Evolutionary conservation across 306 rosid species (phyloP), one percentile per base, ranked within the genome.

Genomic region (Casuarina equisetifolia): DNA sequence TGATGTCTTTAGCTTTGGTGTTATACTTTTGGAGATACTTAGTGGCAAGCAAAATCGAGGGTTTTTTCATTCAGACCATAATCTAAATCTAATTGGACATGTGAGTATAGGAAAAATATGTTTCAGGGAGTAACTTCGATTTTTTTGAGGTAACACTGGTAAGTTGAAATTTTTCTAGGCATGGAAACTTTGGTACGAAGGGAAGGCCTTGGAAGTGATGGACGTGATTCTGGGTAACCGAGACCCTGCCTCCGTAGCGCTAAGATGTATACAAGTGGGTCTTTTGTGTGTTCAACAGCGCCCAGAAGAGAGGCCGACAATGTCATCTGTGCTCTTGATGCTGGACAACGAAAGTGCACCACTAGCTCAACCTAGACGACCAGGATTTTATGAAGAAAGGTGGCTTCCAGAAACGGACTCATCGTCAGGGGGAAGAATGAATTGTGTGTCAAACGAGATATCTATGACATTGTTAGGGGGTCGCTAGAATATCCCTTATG

Each of bases 101-200:
- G 85, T 85, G 77, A 81, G 88, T 74, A 55, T 25, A 70, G 51
- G 73, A 12, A 48, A 69, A 84, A 63, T 11, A 19, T 8, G 6
- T 20, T 52, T 62, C 68, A 70, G 43, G 19, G 74, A 69, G 45
- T 76, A 44, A 73, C 13, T 55, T 71, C 35, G 70, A 70, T 32
- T 17, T 15, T 70, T 50, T 59, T 45, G 12, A 48, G 16, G 25
- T 58, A 12, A 57, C 35, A 43, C 4, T 11, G 48, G 50, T 25
- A 32, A 42, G 9, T 54, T 3, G 58, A 8, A 54, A 74, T 78
- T 57, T 13, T 82, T 72, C 38, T 76, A 87, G 93, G 89, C 91
- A 70, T 88, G 92, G 95, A 81, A 88, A 73, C 63, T 88, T 36
- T 88, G 96, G 92, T 83, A 72, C 50, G 96, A 86, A 84, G 79